These are phyloP conservation scores for Nakazawaea wickerhamii DNA, from an alignment of 805 yeast genomes.

Conservation along the genomic window DNA sequence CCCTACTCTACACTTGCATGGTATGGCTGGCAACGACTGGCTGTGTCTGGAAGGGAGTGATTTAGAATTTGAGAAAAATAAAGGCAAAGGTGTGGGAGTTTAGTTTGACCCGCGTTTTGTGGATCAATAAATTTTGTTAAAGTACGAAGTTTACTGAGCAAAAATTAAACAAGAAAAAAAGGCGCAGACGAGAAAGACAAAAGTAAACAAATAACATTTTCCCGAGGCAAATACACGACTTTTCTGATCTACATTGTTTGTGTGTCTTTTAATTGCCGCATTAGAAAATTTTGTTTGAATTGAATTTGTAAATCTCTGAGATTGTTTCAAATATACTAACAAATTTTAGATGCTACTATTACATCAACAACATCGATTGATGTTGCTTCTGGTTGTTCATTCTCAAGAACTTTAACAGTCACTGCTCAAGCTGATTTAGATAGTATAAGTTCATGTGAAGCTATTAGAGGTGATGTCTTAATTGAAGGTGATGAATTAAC, in stretches of 20 bases:
- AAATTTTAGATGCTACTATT: slow-evolving; percentile 42
- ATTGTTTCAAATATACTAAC: slow-evolving; percentile 3
- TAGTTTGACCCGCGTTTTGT: slow-evolving; percentile 7
- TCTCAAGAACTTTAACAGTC: slow-evolving; percentile 59
- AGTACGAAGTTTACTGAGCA: background rate
- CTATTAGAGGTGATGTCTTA: slow-evolving; percentile 74
- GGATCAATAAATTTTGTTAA: slow-evolving; percentile 8
- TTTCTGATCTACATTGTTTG: background rate
- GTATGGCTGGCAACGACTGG: too few relatives aligned
- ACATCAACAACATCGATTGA: slow-evolving; percentile 42
- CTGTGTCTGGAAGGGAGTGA: too few relatives aligned
- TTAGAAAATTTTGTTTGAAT: too few relatives aligned
- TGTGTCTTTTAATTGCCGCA: too few relatives aligned
- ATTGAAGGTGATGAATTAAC: slow-evolving; percentile 57
- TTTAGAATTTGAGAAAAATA: too few relatives aligned
- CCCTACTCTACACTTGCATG: too few relatives aligned
- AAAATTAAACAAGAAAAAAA: background rate
- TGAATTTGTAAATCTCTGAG: too few relatives aligned
- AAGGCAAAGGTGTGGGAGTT: too few relatives aligned
- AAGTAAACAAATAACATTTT: background rate
- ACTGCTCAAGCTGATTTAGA: slow-evolving; percentile 79
- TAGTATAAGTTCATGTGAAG: slow-evolving; percentile 62
- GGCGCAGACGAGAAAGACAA: background rate
- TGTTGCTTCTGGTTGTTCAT: slow-evolving; percentile 60
- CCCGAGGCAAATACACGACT: slow-evolving; percentile 7